phyloP scores from a whole-genome alignment of 2,329 filamentous ascomycete species.

The Thelonectria olida region DNA sequence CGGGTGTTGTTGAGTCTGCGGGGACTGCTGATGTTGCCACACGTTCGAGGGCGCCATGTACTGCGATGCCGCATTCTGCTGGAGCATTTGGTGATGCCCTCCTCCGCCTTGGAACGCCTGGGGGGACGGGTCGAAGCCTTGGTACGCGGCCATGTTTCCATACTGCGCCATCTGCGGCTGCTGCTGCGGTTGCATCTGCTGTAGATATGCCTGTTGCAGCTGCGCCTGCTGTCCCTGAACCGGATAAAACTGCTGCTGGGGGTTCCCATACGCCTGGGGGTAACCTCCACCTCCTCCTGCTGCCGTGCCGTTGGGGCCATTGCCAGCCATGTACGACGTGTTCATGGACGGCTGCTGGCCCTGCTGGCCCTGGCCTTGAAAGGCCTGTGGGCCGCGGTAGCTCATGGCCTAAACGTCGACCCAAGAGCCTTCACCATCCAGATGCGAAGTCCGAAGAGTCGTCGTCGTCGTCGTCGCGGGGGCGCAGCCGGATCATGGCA shows the following conservation, averaged over 20 bases:
- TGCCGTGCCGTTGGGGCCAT: constrained; percentile 12
- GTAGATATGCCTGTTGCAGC: constrained; percentile 39
- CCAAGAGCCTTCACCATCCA: constrained; percentile 23
- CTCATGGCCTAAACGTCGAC: constrained; percentile 45
- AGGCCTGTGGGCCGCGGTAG: constrained; percentile 45
- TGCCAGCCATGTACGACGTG: constrained; percentile 28
- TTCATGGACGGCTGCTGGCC: constrained; percentile 37
- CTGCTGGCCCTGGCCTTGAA: constrained; percentile 40
- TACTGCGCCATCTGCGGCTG: constrained; percentile 37
- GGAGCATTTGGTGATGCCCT: constrained; percentile 34
- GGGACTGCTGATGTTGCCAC: constrained; percentile 49
- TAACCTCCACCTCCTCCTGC: constrained; percentile 24
- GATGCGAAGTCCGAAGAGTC: constrained; percentile 26
- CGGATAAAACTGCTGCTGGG: constrained; percentile 41
- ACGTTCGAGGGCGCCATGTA: constrained; percentile 40
- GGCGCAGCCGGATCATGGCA: constrained; percentile 41
- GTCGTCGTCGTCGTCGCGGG: constrained; percentile 41
- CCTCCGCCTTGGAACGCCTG: constrained; percentile 25
- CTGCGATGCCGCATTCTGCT: constrained; percentile 35
- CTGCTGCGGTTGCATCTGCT: constrained; percentile 30
- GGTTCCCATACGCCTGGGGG: constrained; percentile 41
- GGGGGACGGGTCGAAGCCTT: constrained; percentile 34
- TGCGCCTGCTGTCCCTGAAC: constrained; percentile 37
- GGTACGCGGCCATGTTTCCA: constrained; percentile 33
- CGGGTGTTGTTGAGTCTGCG: constrained; percentile 37